Evolutionary conservation across 148 eudicot genomes (phyloP).

Genomic region (Fagopyrum homotropicum): DNA sequence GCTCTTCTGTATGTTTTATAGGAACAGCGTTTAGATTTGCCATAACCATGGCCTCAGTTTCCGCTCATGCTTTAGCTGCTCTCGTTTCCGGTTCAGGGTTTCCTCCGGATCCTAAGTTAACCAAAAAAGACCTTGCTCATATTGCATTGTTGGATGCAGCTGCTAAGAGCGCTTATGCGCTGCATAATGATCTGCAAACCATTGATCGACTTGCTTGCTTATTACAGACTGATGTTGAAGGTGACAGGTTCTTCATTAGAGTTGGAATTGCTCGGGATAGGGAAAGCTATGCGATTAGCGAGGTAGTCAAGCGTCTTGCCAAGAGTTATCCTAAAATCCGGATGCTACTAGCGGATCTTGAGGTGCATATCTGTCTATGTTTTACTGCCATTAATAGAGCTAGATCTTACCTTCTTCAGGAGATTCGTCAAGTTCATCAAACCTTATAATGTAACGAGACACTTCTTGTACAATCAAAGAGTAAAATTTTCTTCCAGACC

Average conservation of each 20-base stretch:
- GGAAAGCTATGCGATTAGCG: constrained; percentile 53
- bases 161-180: constrained; percentile 47
- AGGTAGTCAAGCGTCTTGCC: constrained; percentile 55
- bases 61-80: constrained; percentile 33
- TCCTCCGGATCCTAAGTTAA: constrained; percentile 37
- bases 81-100: constrained; percentile 45
- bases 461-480: background rate
- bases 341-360: constrained; percentile 53
- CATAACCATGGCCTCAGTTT: constrained; percentile 15
- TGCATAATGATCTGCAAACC: constrained; percentile 60
- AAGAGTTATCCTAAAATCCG: constrained; percentile 39
- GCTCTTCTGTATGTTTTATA: constrained; percentile 49
- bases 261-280: constrained; percentile 55
- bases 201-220: constrained; percentile 58
- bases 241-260: constrained; percentile 46
- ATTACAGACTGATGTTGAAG: constrained; percentile 46
- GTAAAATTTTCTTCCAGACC: background rate
- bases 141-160: constrained; percentile 60
- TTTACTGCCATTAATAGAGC: constrained; percentile 63
- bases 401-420: constrained; percentile 46
- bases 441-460: background rate
- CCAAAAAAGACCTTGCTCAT: constrained; percentile 42
- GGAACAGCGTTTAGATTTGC: constrained; percentile 45
- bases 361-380: constrained; percentile 64
- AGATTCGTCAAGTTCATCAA: background rate